phyloP scores from a whole-genome alignment of 2,329 filamentous ascomycete species.

The Microcera coccophila region DNA sequence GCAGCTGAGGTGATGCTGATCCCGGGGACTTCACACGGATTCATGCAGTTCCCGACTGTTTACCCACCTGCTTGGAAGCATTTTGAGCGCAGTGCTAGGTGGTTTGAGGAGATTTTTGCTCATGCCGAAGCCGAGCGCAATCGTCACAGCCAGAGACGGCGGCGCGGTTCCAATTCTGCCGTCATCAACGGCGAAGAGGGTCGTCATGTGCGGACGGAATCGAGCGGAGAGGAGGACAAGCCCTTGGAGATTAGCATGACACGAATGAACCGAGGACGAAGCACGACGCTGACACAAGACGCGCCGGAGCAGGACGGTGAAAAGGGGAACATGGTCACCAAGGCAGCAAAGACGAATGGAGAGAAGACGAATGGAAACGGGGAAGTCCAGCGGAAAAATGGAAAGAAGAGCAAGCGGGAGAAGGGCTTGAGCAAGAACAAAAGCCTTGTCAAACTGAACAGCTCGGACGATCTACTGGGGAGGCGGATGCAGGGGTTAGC shows the following conservation, averaged over 20 bases:
- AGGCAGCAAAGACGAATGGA: constrained; percentile 10
- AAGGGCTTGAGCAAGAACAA: constrained; percentile 35
- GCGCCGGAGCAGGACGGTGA: constrained; percentile 14
- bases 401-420: constrained; percentile 25
- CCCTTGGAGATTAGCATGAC: constrained; percentile 78
- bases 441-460: constrained; percentile 51
- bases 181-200: constrained; percentile 23
- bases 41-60: constrained; percentile 82
- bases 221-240: constrained; percentile 72
- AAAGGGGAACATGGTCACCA: constrained; percentile 17
- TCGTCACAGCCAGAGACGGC: constrained; percentile 18
- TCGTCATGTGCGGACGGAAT: constrained; percentile 46
- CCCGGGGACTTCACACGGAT: constrained; percentile 87
- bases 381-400: constrained; percentile 2
- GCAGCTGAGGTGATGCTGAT: constrained; percentile 72
- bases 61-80: constrained; percentile 90
- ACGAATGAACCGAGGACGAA: constrained; percentile 37
- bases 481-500: constrained; percentile 57
- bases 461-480: constrained; percentile 55
- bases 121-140: constrained; percentile 43
- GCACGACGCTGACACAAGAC: constrained; percentile 18
- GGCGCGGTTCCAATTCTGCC: constrained; percentile 9
- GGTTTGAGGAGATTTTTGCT: constrained; percentile 76
- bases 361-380: constrained; percentile 22
- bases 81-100: constrained; percentile 71